A percentile compares a stretch with the other conserved stretches of the same genome.
Conservation (phyloP, 2,329 filamentous ascomycete species). For the Pestalotiopsis sp. region DNA sequence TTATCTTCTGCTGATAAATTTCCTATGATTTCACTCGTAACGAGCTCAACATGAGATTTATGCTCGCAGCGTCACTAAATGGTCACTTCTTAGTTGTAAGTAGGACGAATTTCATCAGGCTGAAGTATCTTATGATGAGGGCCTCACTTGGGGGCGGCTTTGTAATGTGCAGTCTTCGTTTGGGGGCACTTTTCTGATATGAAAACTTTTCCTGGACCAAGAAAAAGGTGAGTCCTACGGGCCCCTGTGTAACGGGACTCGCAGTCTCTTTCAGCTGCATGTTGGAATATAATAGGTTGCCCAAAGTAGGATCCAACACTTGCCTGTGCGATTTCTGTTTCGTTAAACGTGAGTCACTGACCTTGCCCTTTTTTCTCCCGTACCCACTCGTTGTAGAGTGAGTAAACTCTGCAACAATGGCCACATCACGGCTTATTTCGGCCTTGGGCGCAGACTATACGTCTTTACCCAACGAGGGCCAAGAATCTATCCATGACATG, state of each 20-base stretch:
- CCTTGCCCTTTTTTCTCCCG: not conserved
- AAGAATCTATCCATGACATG: not conserved
- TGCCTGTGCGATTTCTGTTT: not conserved
- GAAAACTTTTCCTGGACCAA: not conserved
- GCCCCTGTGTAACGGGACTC: not conserved
- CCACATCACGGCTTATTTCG: not conserved
- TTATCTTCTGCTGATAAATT: too few relatives aligned
- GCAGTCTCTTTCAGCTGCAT: not conserved
- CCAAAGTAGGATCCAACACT: not conserved
- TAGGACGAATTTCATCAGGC: not conserved
- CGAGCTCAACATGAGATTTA: not conserved
- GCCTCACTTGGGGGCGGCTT: not conserved
- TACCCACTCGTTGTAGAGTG: not conserved
- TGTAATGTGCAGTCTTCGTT: not conserved
- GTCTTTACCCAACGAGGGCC: not conserved
- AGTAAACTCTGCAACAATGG: not conserved
- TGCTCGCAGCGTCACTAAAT: not conserved
- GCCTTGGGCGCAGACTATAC: not conserved
- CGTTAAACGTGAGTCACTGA: not conserved
- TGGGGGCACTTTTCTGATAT: not conserved
- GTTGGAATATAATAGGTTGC: not conserved
- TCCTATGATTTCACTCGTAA: not conserved
- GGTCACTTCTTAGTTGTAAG: not conserved
- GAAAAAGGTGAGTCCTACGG: not conserved
- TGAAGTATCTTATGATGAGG: not conserved